Base-by-base conservation (phyloP, 2,329 filamentous ascomycete genomes). In the Fusarium tricinctum region DNA sequence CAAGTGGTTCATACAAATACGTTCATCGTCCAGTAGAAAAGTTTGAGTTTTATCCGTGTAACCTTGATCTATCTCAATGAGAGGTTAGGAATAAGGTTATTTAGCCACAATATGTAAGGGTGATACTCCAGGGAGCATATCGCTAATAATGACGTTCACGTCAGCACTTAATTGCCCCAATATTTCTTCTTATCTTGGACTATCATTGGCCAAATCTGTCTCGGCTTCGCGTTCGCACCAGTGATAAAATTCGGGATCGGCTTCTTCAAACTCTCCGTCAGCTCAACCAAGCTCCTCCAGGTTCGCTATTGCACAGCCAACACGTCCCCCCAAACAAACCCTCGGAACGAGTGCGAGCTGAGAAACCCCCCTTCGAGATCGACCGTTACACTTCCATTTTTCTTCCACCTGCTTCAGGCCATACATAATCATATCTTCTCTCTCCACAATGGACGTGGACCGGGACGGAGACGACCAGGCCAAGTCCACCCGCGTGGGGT, bases 291-390 rank as follows among this genome's bases (percentile, higher is more conserved):
- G 33, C 8, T 17, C 26, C 20, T 8, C 19, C 19, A 30, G 6
- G 28, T 30, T 30, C 10, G 28, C 19, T 0, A n/a, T 9, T 30
- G 7, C 20, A n/a, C 9, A 32, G 26, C 17, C n/a, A 14, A 8
- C 3, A 2, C 15, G 35, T 38, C 13, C 15, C 43, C 20, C 45
- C 8, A 43, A 43, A 28, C 17, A 26, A 17, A 4, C 10, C 10
- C 40, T 64, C 61, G 61, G 59, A 64, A 51, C 61, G 61, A 64
- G 60, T 64, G 40, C 61, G 61, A 64, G 32, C 15, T 30, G 17
- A 8, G 17, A 30, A 30, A 5, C 8, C 14, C 30, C 7, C 14
- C 13, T 33, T 7, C 39, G 15, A 15, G 42, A n/a, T 28, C 45
- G 12, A 35, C 20, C 22, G 15, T 32, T 13, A 35, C 40, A 26